Conservation (phyloP, 495 filamentous ascomycete species). For the Margaritispora aquatica region DNA sequence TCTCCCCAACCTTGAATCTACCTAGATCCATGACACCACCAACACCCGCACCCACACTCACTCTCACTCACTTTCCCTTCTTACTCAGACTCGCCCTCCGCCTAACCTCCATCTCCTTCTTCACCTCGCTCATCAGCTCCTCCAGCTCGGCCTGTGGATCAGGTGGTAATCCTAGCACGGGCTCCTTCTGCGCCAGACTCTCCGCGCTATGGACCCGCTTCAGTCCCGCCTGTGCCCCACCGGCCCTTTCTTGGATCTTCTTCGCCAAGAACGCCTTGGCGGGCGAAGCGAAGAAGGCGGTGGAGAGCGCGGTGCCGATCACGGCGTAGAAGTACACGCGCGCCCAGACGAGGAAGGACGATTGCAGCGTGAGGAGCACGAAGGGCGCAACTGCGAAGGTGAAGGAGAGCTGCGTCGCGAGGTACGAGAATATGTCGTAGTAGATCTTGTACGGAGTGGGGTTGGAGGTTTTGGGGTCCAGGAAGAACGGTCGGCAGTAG, state of each 20-base stretch:
- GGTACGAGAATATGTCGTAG: constrained; percentile 77
- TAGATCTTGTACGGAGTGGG: constrained; percentile 68
- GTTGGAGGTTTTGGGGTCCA: constrained; percentile 58
- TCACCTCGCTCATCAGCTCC: constrained; percentile 72
- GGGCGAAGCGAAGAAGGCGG: constrained; percentile 76
- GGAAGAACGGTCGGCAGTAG: constrained; percentile 86
- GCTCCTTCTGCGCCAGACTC: constrained; percentile 20
- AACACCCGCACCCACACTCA: background rate
- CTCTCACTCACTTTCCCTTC: background rate
- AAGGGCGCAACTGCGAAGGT: constrained; percentile 80
- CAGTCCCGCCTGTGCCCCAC: constrained; percentile 8
- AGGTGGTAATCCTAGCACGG: constrained; percentile 68
- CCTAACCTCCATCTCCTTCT: constrained; percentile 51
- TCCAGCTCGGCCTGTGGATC: constrained; percentile 74
- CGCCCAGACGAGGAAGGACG: constrained; percentile 67
- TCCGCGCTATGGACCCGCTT: constrained; percentile 17
- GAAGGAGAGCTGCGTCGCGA: constrained; percentile 78
- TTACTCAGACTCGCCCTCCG: constrained; percentile 8
- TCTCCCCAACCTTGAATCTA: background rate
- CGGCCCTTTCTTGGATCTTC: constrained; percentile 52
- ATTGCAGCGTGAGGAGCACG: constrained; percentile 56
- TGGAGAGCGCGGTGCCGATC: constrained; percentile 52
- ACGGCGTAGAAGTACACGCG: constrained; percentile 87
- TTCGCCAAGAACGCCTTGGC: constrained; percentile 55
- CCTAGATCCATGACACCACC: background rate